Evolutionary conservation across 441 rosid species (phyloP), one percentile per base, ranked within the genome.

Genomic region (Gossypium davidsonii): DNA sequence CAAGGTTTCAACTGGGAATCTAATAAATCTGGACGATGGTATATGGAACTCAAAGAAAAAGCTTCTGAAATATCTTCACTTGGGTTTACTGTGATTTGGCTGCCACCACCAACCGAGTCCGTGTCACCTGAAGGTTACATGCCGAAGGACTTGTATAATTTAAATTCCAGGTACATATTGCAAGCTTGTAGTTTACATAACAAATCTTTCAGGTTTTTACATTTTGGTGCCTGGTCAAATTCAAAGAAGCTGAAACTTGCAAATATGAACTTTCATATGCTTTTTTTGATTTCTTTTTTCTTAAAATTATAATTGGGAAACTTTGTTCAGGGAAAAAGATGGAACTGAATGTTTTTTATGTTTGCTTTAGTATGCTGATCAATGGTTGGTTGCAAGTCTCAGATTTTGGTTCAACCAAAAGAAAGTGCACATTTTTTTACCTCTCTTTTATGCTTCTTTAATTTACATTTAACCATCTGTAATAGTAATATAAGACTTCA

Each of bases 1-100:
- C 99, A 94, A 82, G 97, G 96, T 25, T 94, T 94, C 82, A 94
- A 94, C 73, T 94, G 99, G 99, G 99, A 94, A 80, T 94, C 99
- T 62, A 88, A 94, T 81, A 94, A 91, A 83, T 88, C 93, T 70
- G 87, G 96, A 66, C 87, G 84, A 81, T 94, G 98, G 96, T 92
- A 94, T 74, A 44, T 73, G 84, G 96, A 91, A 72, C 87, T 94
- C 58, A 86, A 85, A 83, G 90, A 83, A 76, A 89, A 86, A 77
- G 91, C 92, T 20, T 51, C 73, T 51, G 89, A 92, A 74, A 78
- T 94, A 80, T 83, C 92, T 77, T 80, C 89, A 31, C 85, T 92
- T 72, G 99, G 99, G 28, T 92, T 94, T 63, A 88, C 96, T 46
- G 86, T 94, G 69, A 76, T 92, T 74, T 94, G 99, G 99, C 77